Evolutionary conservation across 1,139 yeast genomes (phyloP).

Genomic region (Zygoascus sp.): DNA sequence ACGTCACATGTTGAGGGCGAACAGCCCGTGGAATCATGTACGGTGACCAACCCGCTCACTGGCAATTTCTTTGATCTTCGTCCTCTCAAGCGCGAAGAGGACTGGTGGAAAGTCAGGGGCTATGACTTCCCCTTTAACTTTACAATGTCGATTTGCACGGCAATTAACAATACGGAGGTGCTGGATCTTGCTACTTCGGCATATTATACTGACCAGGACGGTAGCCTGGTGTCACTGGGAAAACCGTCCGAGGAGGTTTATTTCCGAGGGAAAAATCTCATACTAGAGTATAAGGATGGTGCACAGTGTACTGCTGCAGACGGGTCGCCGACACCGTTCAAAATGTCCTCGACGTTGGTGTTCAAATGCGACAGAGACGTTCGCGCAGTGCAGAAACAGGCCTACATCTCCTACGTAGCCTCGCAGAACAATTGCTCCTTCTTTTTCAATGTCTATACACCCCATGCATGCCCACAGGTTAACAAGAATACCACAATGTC

Average conservation of each 20-base stretch:
- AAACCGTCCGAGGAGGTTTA: constrained; percentile 44
- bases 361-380: constrained; percentile 80
- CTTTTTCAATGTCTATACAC: constrained; percentile 79
- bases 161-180: constrained; percentile 38
- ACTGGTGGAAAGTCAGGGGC: constrained; percentile 63
- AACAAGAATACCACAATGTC: constrained; percentile 39
- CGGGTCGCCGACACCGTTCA: constrained; percentile 43
- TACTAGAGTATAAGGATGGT: constrained; percentile 68
- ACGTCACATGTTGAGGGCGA: no score
- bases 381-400: constrained; percentile 44
- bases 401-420: constrained; percentile 67
- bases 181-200: constrained; percentile 35
- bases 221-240: constrained; percentile 62
- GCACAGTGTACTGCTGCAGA: constrained; percentile 51
- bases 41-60: constrained; percentile 29
- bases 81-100: constrained; percentile 21
- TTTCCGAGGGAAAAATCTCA: constrained; percentile 66
- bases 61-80: constrained; percentile 33
- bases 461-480: constrained; percentile 84
- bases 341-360: constrained; percentile 63
- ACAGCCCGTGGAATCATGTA: constrained; percentile 19
- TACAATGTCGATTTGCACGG: constrained; percentile 67
- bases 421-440: constrained; percentile 72
- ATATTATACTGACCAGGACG: constrained; percentile 52
- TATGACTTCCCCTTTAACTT: constrained; percentile 69